Conservation (phyloP, 202 grass and related monocot species). For the Schoenoplectus triqueter region DNA sequence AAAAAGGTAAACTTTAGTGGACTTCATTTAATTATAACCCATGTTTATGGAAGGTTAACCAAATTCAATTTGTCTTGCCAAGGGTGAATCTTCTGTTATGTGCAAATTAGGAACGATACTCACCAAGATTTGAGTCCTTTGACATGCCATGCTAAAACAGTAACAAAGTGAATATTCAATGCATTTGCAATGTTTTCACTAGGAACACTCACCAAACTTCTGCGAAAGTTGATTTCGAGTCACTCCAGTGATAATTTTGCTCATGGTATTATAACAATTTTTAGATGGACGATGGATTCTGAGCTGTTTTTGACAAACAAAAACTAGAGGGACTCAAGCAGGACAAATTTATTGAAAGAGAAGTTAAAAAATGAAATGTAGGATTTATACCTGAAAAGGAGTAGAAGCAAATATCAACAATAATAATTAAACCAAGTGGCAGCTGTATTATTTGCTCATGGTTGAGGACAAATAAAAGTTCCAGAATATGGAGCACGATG, state of each 20-base stretch:
- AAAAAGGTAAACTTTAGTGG: not conserved
- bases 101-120: not conserved
- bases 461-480: conserved; percentile 79
- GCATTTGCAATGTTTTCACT: not conserved
- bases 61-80: conserved; percentile 10
- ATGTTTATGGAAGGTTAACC: not conserved
- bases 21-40: not conserved
- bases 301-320: not conserved
- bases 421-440: not conserved
- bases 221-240: not conserved
- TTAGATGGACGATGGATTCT: not conserved
- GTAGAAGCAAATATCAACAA: not conserved
- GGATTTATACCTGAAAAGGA: conserved; percentile 22
- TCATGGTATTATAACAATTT: not conserved
- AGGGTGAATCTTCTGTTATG: not conserved
- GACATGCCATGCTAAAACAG: conserved; percentile 6
- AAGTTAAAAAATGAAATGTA: not conserved
- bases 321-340: not conserved
- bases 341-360: not conserved
- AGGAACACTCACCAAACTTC: not conserved
- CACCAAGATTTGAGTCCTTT: not conserved
- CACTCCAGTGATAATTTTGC: not conserved
- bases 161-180: not conserved
- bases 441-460: conserved; percentile 67
- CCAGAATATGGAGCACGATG: conserved; percentile 83